A percentile compares a stretch with the other conserved stretches of the same genome.
Evolutionary conservation across 2,329 filamentous ascomycete species (phyloP).

Genomic region (Beauveria bassiana): DNA sequence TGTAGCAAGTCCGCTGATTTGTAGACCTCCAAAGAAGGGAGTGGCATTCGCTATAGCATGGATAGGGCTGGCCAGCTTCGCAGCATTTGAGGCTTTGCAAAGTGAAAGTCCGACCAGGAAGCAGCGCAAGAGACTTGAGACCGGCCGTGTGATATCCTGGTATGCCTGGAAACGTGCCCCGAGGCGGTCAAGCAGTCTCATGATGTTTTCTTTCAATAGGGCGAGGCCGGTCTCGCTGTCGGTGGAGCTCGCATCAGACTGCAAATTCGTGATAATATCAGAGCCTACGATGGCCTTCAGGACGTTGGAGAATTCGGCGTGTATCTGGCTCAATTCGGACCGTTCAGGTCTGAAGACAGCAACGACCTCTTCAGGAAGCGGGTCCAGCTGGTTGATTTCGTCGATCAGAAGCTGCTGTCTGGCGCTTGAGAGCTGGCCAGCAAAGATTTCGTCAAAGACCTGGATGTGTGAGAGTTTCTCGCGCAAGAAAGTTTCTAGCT

Average conservation of each 20-base stretch:
- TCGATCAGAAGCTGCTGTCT: conserved; percentile 56
- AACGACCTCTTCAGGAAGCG: conserved; percentile 54
- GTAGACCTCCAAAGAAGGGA: conserved; percentile 48
- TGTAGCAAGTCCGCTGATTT: background rate
- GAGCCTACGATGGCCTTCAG: conserved; percentile 54
- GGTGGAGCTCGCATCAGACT: conserved; percentile 16
- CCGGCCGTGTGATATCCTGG: conserved; percentile 73
- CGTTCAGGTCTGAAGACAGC: conserved; percentile 63
- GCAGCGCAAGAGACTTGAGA: conserved; percentile 71
- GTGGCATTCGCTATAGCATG: conserved; percentile 36
- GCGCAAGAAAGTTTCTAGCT: conserved; percentile 48
- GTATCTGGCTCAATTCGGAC: conserved; percentile 63
- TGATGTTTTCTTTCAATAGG: conserved; percentile 49
- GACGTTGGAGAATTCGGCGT: conserved; percentile 76
- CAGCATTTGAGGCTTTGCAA: conserved; percentile 37
- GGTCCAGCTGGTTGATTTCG: conserved; percentile 57
- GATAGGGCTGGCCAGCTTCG: conserved; percentile 27
- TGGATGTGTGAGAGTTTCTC: conserved; percentile 52
- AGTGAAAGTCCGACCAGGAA: conserved; percentile 69
- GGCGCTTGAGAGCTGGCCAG: conserved; percentile 59
- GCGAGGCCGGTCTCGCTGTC: conserved; percentile 32
- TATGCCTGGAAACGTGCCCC: conserved; percentile 66
- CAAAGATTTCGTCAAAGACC: conserved; percentile 58
- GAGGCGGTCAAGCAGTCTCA: conserved; percentile 63
- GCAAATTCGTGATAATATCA: conserved; percentile 31